These are phyloP conservation scores for Pyropia yezoensis DNA, from an alignment of 23 red algal species.

Conservation along the genomic window DNA sequence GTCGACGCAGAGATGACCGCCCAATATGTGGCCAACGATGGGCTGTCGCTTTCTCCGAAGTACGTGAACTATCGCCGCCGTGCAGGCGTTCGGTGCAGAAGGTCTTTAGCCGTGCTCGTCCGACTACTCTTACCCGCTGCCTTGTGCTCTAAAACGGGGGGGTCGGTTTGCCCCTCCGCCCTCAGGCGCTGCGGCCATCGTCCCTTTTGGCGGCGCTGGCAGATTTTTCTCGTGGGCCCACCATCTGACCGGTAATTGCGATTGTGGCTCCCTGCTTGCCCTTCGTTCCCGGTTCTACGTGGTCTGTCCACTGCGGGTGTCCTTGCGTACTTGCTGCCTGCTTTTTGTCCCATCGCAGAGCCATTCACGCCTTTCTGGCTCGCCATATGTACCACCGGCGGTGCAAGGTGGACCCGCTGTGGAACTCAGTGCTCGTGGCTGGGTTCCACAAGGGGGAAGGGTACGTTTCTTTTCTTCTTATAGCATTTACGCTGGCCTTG, in stretches of 20 bases:
- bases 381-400: constrained; percentile 81
- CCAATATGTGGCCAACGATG: constrained; percentile 70
- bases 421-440: constrained; percentile 73
- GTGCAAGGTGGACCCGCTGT: constrained; percentile 86
- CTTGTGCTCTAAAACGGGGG: too few species aligned
- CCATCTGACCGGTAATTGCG: not conserved
- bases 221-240: not conserved
- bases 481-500: not conserved
- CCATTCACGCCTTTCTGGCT: constrained; percentile 71
- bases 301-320: too few species aligned
- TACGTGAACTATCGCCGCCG: not conserved
- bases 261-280: not conserved
- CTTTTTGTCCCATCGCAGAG: not conserved
- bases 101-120: too few species aligned
- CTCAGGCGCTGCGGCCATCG: too few species aligned
- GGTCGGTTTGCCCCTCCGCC: too few species aligned
- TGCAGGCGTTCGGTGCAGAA: too few species aligned
- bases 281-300: too few species aligned
- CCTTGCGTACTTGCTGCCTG: too few species aligned
- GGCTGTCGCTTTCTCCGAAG: constrained; percentile 22
- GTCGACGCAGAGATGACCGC: constrained; percentile 28
- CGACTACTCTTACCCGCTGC: too few species aligned
- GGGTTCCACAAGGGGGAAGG: constrained; percentile 42
- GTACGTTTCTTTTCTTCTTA: constrained; percentile 1
- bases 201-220: too few species aligned